phyloP scores from a whole-genome alignment of 2,329 filamentous ascomycete species.

The Fusarium secorum region DNA sequence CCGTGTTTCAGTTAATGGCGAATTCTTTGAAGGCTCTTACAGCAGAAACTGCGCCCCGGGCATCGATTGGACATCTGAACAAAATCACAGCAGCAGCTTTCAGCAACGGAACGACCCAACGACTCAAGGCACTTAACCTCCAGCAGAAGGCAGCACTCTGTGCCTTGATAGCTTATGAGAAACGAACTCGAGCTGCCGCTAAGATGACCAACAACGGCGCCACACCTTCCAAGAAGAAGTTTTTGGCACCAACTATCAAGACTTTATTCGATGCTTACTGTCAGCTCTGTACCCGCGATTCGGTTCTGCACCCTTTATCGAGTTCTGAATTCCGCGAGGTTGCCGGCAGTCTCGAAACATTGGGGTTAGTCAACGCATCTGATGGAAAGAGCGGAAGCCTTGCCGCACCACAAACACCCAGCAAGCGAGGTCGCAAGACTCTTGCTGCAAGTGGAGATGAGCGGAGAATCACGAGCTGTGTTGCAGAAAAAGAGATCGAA shows the following conservation, averaged over 20 bases:
- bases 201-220: constrained; percentile 51
- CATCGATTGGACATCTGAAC: constrained; percentile 89
- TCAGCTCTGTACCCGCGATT: constrained; percentile 82
- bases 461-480: constrained; percentile 78
- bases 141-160: constrained; percentile 97
- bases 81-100: constrained; percentile 90
- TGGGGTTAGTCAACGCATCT: constrained; percentile 77
- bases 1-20: constrained; percentile 57
- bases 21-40: constrained; percentile 70
- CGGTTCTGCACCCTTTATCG: constrained; percentile 87
- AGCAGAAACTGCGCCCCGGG: constrained; percentile 81
- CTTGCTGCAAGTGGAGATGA: constrained; percentile 71
- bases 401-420: constrained; percentile 71
- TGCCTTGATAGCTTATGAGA: constrained; percentile 86
- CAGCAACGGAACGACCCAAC: constrained; percentile 84
- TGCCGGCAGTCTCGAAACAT: constrained; percentile 84
- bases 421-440: constrained; percentile 69
- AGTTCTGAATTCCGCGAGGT: constrained; percentile 95
- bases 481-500: constrained; percentile 81
- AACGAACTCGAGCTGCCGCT: constrained; percentile 64
- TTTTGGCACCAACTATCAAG: constrained; percentile 80
- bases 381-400: constrained; percentile 76
- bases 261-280: constrained; percentile 85
- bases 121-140: constrained; percentile 86
- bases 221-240: constrained; percentile 69